Conservation (phyloP, 495 filamentous ascomycete genomes). For the Aspergillus cristatus region DNA sequence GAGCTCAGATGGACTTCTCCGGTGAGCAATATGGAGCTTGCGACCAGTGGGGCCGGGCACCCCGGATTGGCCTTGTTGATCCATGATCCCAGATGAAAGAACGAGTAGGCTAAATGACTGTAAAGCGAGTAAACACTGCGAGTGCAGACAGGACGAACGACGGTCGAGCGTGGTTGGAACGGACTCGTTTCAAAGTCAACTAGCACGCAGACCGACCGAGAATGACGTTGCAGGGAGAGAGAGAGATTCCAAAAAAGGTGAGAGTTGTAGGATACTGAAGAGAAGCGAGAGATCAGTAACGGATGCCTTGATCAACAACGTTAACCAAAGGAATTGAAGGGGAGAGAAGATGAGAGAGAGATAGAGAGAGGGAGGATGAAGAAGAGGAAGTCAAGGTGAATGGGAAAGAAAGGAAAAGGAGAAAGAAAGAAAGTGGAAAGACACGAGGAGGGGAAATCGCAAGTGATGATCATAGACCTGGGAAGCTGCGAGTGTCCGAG, state of each 20-base stretch:
- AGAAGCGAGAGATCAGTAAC: constrained; percentile 23
- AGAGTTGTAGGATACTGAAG: constrained; percentile 24
- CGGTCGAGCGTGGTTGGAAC: constrained; percentile 4
- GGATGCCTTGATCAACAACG: constrained; percentile 9
- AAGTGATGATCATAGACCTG: too few species aligned
- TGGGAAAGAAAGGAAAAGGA: constrained; percentile 22
- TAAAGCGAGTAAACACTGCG: constrained; percentile 4
- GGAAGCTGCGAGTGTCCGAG: too few species aligned
- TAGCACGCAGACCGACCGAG: constrained; percentile 16
- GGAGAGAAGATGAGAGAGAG: constrained; percentile 11
- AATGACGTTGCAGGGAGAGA: constrained; percentile 11
- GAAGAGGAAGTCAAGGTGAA: constrained; percentile 13
- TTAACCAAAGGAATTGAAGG: constrained; percentile 34
- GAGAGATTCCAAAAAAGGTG: constrained; percentile 14
- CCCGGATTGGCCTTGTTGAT: constrained; percentile 70
- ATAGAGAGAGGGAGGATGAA: constrained; percentile 14
- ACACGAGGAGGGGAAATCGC: constrained; percentile 12
- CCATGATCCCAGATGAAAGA: constrained; percentile 50
- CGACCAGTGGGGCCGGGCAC: constrained; percentile 77
- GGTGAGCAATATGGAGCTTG: constrained; percentile 93
- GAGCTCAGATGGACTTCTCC: constrained; percentile 93
- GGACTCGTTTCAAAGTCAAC: constrained; percentile 4
- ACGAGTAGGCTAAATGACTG: neutral
- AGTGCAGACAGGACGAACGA: constrained; percentile 1
- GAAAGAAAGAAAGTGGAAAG: constrained; percentile 27